These are phyloP conservation scores for Xylaria acuta DNA, from an alignment of 495 filamentous ascomycete genomes.

Conservation along the genomic window DNA sequence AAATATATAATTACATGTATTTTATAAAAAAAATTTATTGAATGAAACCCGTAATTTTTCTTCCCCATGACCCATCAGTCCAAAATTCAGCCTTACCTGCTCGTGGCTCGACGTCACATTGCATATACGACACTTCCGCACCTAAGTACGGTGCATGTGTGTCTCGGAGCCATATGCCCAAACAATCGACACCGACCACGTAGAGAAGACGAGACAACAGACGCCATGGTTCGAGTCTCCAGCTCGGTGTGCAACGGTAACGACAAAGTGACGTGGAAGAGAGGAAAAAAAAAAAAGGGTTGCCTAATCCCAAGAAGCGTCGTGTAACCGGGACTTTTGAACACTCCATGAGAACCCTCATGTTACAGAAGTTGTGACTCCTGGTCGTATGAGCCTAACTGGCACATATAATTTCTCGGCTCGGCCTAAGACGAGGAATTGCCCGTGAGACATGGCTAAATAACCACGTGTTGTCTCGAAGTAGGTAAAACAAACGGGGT, in stretches of 20 bases:
- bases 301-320: neutral
- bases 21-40: neutral
- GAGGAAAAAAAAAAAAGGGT: neutral
- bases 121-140: slow-evolving; percentile 13
- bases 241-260: neutral
- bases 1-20: too few relatives aligned
- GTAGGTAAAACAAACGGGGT: neutral
- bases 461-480: slow-evolving; percentile 10
- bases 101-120: neutral
- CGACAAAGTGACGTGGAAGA: neutral
- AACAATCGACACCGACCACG: slow-evolving; percentile 19
- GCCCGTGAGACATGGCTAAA: neutral
- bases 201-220: neutral
- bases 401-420: neutral
- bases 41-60: neutral
- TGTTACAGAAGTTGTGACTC: neutral
- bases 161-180: slow-evolving; percentile 19
- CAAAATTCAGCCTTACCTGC: neutral
- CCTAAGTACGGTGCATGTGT: neutral
- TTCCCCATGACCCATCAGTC: neutral
- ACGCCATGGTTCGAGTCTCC: slow-evolving; percentile 14
- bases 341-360: neutral
- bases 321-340: slow-evolving; percentile 7
- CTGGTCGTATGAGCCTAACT: neutral
- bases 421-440: neutral